Evolutionary conservation across 257 asterid species (phyloP).

Genomic region (Marsdenia floribunda): DNA sequence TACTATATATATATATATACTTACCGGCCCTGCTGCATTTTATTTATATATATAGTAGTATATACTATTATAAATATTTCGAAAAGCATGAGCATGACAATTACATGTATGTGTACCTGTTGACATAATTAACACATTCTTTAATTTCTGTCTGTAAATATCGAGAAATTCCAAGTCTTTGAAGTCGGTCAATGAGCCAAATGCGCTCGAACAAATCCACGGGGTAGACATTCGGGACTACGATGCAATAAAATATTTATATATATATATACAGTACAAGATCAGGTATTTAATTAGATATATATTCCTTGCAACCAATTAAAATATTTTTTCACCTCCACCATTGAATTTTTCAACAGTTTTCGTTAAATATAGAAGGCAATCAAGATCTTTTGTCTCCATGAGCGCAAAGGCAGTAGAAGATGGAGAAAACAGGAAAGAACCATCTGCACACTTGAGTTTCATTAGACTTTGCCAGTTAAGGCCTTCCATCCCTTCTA

Average conservation of each 20-base stretch:
- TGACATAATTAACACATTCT: conserved; percentile 54
- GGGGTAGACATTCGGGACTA: conserved; percentile 87
- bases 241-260: neutral
- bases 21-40: too few species aligned
- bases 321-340: conserved; percentile 49
- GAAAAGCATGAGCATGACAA: too few species aligned
- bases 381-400: conserved; percentile 60
- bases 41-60: too few species aligned
- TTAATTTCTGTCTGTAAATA: conserved; percentile 52
- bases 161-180: conserved; percentile 72
- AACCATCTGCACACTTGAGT: conserved; percentile 63
- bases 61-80: too few species aligned
- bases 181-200: conserved; percentile 74
- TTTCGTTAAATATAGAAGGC: conserved; percentile 50
- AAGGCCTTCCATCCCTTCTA: conserved; percentile 77
- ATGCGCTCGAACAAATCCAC: conserved; percentile 91
- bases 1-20: too few species aligned
- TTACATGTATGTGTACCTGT: conserved; percentile 31
- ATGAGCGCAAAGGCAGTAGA: conserved; percentile 85
- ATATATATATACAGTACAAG: too few species aligned
- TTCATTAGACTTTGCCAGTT: conserved; percentile 67
- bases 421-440: conserved; percentile 89
- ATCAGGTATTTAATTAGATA: too few species aligned
- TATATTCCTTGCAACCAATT: too few species aligned
- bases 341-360: conserved; percentile 58